Evolutionary conservation across 345 rosid species (phyloP), one percentile per base, ranked within the genome.

Genomic region (Toxicodendron radicans): DNA sequence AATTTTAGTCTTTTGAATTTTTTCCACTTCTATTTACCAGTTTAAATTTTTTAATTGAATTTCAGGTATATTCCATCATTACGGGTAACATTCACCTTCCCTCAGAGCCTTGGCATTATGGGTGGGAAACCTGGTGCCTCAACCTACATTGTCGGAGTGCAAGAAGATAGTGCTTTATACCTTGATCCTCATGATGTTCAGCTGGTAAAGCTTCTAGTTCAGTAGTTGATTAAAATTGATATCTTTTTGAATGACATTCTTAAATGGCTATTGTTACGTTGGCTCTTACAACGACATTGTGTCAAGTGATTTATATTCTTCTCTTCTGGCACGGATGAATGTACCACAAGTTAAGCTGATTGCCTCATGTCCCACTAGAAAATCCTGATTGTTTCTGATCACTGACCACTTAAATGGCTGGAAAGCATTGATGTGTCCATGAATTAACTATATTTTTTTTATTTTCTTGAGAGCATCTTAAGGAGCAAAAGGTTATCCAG

Each of bases 71-170:
- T 90, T 78, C 97, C 99, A 70, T 91, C 93, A 59, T 80, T 95
- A 73, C 79, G 72, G 61, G 87, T 89, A 49, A 87, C 95, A 61
- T 93, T 93, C 83, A 83, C 91, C 66, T 93, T 93, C 73, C 94
- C 98, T 27, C 98, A 93, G 68, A 91, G 98, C 85, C 88, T 95
- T 64, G 98, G 99, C 48, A 86, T 95, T 70, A 73, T 95, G 82
- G 98, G 99, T 73, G 99, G 99, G 23, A 95, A 91, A 83, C 90
- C 99, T 54, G 88, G 97, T 77, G 85, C 93, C 70, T 95, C 99
- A 8, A 91, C 96, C 70, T 95, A 95, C 80, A 86, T 95, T 51
- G 79, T 95, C 58, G 99, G 97, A 9, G 92, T 95, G 74, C 98
- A 95, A 84, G 98, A 89, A 51, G 92, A 88, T 27, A 82, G 84